phyloP scores from a whole-genome alignment of 768 basidiomycete genomes.

The Termitomyces sp. region DNA sequence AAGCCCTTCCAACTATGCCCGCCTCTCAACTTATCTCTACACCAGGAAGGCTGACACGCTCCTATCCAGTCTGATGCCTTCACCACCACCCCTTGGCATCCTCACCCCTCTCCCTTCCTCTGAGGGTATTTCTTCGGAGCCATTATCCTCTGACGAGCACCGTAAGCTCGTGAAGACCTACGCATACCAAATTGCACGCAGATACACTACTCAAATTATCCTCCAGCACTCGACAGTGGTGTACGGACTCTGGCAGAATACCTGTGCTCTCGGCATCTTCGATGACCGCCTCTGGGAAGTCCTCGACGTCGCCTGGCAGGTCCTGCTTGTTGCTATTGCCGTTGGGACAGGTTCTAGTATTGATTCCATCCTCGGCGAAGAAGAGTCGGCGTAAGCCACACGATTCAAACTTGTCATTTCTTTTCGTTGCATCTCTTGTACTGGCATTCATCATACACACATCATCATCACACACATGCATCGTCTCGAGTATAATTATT shows the following conservation, averaged over 20 bases:
- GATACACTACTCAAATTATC: constrained; percentile 43
- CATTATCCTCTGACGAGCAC: background rate
- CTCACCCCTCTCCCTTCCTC: background rate
- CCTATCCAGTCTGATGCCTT: constrained; percentile 48
- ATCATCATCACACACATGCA: background rate
- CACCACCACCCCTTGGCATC: constrained; percentile 25
- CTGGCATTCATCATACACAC: background rate
- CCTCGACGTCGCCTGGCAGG: constrained; percentile 66
- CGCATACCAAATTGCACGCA: constrained; percentile 32
- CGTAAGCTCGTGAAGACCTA: constrained; percentile 18
- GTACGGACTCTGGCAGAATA: constrained; percentile 72
- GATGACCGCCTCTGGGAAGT: constrained; percentile 65
- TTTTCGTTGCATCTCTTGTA: background rate
- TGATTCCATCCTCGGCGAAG: constrained; percentile 13
- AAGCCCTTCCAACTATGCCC: constrained; percentile 55
- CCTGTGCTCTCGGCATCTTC: constrained; percentile 63
- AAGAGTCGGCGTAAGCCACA: background rate
- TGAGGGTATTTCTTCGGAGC: background rate
- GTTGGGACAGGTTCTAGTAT: constrained; percentile 39
- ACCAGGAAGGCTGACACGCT: constrained; percentile 51
- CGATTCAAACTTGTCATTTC: too few species aligned
- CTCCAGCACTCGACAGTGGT: constrained; percentile 49
- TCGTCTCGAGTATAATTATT: too few species aligned
- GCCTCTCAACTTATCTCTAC: constrained; percentile 65
- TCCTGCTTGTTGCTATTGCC: constrained; percentile 58